These are phyloP conservation scores for Colletotrichum tanaceti DNA, from an alignment of 2,329 filamentous ascomycete species.

Conservation along the genomic window DNA sequence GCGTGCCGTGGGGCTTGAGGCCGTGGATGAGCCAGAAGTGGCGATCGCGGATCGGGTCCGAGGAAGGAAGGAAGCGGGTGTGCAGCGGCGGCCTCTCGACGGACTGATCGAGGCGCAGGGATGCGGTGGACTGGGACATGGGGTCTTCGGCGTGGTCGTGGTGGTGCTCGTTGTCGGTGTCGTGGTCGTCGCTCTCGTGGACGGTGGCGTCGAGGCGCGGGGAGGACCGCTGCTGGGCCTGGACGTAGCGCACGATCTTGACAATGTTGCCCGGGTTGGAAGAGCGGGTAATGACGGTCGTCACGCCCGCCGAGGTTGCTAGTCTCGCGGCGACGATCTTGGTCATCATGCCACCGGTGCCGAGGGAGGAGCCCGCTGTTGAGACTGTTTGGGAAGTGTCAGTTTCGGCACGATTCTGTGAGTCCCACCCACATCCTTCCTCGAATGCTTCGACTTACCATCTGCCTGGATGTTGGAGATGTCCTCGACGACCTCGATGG, in stretches of 20 bases:
- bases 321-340: conserved; percentile 95
- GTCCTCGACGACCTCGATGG: conserved; percentile 93
- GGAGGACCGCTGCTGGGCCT: conserved; percentile 57
- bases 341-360: conserved; percentile 96
- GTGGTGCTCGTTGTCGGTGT: conserved; percentile 35
- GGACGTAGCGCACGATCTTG: conserved; percentile 85
- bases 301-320: conserved; percentile 93
- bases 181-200: conserved; percentile 39
- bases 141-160: conserved; percentile 50
- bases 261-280: conserved; percentile 94
- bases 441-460: conserved; percentile 57
- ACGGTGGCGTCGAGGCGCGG: conserved; percentile 43
- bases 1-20: conserved; percentile 85
- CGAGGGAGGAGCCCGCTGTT: conserved; percentile 85
- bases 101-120: conserved; percentile 53
- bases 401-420: not conserved
- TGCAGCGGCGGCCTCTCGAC: conserved; percentile 74
- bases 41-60: conserved; percentile 87
- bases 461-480: conserved; percentile 86
- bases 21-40: conserved; percentile 98
- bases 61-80: conserved; percentile 90
- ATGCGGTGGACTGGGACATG: conserved; percentile 55
- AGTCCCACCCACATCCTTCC: not conserved
- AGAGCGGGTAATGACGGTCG: conserved; percentile 92
- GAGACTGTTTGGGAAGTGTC: conserved; percentile 68